Conservation (phyloP, 495 filamentous ascomycete species). For the Penicillium mononematosum region DNA sequence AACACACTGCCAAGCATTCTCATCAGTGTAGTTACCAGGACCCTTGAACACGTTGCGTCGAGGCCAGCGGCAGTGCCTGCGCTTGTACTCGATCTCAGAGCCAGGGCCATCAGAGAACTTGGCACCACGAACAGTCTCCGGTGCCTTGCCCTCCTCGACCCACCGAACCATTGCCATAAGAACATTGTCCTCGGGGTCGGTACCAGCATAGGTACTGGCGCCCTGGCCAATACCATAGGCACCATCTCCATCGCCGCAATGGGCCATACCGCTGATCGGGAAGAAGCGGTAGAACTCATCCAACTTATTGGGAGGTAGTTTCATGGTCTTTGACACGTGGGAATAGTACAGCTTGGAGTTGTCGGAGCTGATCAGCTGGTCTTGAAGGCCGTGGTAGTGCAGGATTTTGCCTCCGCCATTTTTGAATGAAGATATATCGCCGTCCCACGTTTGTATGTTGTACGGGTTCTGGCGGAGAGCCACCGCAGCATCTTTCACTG, state of each 20-base stretch:
- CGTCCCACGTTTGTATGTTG: conserved; percentile 51
- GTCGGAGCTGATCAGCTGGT: conserved; percentile 45
- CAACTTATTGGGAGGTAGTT: conserved; percentile 35
- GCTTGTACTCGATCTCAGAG: conserved; percentile 33
- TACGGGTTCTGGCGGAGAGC: conserved; percentile 45
- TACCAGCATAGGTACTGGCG: conserved; percentile 26
- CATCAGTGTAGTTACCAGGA: conserved; percentile 41
- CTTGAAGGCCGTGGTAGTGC: conserved; percentile 50
- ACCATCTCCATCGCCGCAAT: conserved; percentile 53
- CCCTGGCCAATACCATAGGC: conserved; percentile 55
- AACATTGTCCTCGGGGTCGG: conserved; percentile 42
- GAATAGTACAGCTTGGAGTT: conserved; percentile 46
- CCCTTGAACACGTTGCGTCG: conserved; percentile 40
- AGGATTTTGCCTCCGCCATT: conserved; percentile 49
- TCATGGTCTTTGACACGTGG: conserved; percentile 47
- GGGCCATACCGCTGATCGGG: conserved; percentile 56
- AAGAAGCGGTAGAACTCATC: conserved; percentile 63
- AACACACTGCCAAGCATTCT: conserved; percentile 42
- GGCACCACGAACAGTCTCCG: conserved; percentile 52
- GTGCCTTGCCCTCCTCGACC: conserved; percentile 59
- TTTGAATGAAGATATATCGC: conserved; percentile 44
- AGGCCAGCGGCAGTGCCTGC: conserved; percentile 44
- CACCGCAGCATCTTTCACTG: conserved; percentile 37
- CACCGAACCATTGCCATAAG: conserved; percentile 57
- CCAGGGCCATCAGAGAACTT: conserved; percentile 50